Percentiles rank a stretch among this genome's conserved stretches.
phyloP scores from a whole-genome alignment of 2,329 filamentous ascomycete genomes.

The Cadophora sp. region DNA sequence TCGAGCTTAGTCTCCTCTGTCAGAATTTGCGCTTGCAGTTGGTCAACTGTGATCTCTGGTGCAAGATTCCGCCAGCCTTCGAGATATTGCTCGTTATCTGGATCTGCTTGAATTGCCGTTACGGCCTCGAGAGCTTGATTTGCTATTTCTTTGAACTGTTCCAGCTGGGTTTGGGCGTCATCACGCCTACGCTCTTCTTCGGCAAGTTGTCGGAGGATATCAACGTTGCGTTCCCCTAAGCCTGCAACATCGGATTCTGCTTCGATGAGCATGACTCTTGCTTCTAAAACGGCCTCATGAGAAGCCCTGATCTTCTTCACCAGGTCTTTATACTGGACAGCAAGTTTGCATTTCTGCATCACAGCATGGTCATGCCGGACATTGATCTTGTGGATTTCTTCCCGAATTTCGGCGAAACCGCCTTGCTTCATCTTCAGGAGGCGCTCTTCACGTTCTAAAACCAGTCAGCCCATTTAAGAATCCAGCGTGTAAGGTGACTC shows the following conservation, averaged over 20 bases:
- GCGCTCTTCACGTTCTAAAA: conserved; percentile 48
- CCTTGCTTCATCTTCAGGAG: conserved; percentile 43
- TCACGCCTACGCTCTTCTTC: conserved; percentile 50
- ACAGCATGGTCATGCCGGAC: conserved; percentile 61
- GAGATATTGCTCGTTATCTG: conserved; percentile 46
- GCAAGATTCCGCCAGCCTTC: conserved; percentile 14
- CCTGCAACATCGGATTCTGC: conserved; percentile 79
- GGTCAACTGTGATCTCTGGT: conserved; percentile 13
- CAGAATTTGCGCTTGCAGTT: conserved; percentile 73
- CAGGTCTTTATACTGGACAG: conserved; percentile 61
- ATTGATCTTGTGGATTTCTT: conserved; percentile 56
- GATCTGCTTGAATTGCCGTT: conserved; percentile 35
- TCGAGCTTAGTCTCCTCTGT: conserved; percentile 78
- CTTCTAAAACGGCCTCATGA: conserved; percentile 71
- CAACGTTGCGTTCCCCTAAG: conserved; percentile 69
- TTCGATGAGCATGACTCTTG: conserved; percentile 76
- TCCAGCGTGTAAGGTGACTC: conserved; percentile 43
- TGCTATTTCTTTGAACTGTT: conserved; percentile 45
- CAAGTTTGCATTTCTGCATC: conserved; percentile 61
- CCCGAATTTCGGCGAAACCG: conserved; percentile 50
- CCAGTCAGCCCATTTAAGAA: conserved; percentile 33
- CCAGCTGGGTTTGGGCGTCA: conserved; percentile 47
- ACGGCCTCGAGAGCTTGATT: background rate
- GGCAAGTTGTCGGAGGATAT: conserved; percentile 62
- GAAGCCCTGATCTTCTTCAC: conserved; percentile 67